Conservation (phyloP, 2,329 filamentous ascomycete species). For the Neonectria neomacrospora region DNA sequence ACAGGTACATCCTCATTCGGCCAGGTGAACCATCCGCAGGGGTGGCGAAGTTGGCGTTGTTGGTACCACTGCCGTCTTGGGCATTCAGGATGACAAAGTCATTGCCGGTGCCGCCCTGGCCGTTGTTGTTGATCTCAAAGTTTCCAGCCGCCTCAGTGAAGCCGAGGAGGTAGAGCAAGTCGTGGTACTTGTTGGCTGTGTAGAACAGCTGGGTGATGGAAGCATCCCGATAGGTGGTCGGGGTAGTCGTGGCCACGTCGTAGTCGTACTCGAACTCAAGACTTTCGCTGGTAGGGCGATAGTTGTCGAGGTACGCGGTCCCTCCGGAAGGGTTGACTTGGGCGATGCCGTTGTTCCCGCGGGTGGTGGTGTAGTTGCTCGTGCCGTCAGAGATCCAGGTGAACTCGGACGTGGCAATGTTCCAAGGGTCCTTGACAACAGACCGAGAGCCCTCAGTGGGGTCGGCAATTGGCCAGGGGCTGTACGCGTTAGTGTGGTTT, state of each 20-base stretch:
- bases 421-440: constrained; percentile 61
- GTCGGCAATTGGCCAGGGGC: constrained; percentile 65
- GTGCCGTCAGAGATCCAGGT: constrained; percentile 64
- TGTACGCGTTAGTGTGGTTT: not conserved
- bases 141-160: constrained; percentile 69
- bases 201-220: constrained; percentile 71
- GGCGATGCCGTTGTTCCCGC: constrained; percentile 69
- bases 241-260: constrained; percentile 48
- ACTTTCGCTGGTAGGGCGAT: constrained; percentile 57
- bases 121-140: constrained; percentile 68
- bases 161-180: constrained; percentile 66
- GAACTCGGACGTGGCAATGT: constrained; percentile 58
- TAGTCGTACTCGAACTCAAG: constrained; percentile 62
- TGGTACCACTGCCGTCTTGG: constrained; percentile 64
- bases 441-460: constrained; percentile 60
- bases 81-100: constrained; percentile 67
- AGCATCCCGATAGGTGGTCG: constrained; percentile 60
- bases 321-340: constrained; percentile 59
- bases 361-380: constrained; percentile 61
- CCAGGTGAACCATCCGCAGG: constrained; percentile 61
- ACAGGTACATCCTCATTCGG: constrained; percentile 70
- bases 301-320: constrained; percentile 49
- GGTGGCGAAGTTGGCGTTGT: constrained; percentile 69
- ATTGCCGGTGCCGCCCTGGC: constrained; percentile 59
- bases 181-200: constrained; percentile 69